Base-by-base conservation (phyloP, 2,329 filamentous ascomycete species). In the Neopestalotiopsis sp. region DNA sequence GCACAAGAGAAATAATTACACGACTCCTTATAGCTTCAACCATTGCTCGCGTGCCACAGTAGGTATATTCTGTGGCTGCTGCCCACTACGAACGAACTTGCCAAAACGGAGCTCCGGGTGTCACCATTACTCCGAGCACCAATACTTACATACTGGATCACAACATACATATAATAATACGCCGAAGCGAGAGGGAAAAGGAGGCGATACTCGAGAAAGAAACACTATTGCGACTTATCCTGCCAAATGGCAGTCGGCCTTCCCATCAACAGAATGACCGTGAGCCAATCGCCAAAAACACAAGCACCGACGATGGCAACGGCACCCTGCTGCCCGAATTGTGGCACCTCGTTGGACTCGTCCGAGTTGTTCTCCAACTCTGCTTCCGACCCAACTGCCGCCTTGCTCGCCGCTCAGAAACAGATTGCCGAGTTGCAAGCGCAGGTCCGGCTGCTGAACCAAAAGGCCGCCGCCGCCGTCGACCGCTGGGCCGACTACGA, bases 401-500 rank as follows among this genome's bases (percentile, higher is more conserved):
- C 84, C 61, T 85, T 91, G 40, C 80, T 84, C 34, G 81, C 83
- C 67, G 86, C 89, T 67, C 88, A 90, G 77, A 82, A 85, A 70
- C 86, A 89, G 75, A 91, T 93, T 75, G 82, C 86, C 71, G 91
- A 94, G 74, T 85, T 95, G 59, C 89, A 94, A 79, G 85, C 87
- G 45, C 92, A 94, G 76, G 89, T 95, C 67, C 86, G 87, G 68
- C 80, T 90, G 67, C 86, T 95, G 69, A 93, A 90, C 78, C 85
- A 92, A 73, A 94, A 93, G 80, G 91, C 91, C 68, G 87, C 90
- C 3, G 88, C 89, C 42, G 84, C 85, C 77, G 86, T 89, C 71
- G 87, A 90, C 79, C 87, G 86, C 77, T 90, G 88, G 87, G 91
- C 92, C 76, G 91, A 94, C 82, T 94, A 94, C 84, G 93, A 95